A percentile compares a stretch with the other conserved stretches of the same genome.
Conservation (phyloP, 2,329 filamentous ascomycete species). For the Diaporthe velutina region DNA sequence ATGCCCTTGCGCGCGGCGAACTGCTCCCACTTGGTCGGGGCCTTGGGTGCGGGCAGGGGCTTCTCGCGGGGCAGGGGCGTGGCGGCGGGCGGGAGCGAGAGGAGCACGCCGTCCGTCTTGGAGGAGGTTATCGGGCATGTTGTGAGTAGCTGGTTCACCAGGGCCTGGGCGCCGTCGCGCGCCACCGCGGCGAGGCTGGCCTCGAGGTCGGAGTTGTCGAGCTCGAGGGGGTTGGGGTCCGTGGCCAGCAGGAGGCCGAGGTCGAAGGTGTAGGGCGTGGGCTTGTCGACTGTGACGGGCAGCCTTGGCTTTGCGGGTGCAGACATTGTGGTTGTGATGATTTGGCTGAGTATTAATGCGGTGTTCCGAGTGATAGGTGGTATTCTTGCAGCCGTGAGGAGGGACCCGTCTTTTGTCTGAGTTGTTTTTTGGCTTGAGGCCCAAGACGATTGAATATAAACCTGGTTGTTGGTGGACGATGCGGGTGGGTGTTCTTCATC, state of each 20-base stretch:
- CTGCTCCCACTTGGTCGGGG: slow-evolving; percentile 93
- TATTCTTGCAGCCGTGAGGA: not conserved
- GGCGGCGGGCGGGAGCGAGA: slow-evolving; percentile 78
- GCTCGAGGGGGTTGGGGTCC: slow-evolving; percentile 85
- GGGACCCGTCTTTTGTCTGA: not conserved
- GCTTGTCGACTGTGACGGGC: slow-evolving; percentile 79
- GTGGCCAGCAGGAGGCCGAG: slow-evolving; percentile 87
- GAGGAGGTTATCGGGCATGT: slow-evolving; percentile 85
- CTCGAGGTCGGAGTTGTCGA: slow-evolving; percentile 70
- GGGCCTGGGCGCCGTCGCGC: slow-evolving; percentile 89
- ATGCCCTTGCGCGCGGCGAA: slow-evolving; percentile 99
- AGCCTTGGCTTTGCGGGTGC: slow-evolving; percentile 58
- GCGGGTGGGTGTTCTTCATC: not conserved
- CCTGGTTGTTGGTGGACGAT: not conserved
- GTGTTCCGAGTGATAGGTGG: not conserved
- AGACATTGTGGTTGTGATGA: slow-evolving; percentile 35
- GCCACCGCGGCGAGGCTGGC: slow-evolving; percentile 78
- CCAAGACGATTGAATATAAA: not conserved
- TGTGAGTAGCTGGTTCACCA: slow-evolving; percentile 94
- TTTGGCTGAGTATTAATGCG: not conserved
- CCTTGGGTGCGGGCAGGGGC: slow-evolving; percentile 83
- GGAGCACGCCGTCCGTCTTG: slow-evolving; percentile 74
- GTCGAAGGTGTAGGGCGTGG: slow-evolving; percentile 93
- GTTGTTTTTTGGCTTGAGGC: slow-evolving; percentile 5
- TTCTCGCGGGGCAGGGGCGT: slow-evolving; percentile 91